Percentiles rank a stretch among this genome's conserved stretches.
phyloP scores from a whole-genome alignment of 768 basidiomycete species.

The Leucocoprinus birnbaumii region DNA sequence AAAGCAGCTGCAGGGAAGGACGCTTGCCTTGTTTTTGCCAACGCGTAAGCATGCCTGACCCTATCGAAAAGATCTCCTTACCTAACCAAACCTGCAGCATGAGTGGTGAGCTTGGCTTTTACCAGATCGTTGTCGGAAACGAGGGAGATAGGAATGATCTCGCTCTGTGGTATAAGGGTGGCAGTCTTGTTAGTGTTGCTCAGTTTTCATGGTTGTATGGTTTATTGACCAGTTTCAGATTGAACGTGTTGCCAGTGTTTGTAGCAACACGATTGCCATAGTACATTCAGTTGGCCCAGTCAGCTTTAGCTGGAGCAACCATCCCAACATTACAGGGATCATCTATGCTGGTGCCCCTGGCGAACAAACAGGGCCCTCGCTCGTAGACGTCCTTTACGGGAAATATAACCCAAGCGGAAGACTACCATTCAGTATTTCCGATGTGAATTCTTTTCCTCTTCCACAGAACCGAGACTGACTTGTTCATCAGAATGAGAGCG shows the following conservation, averaged over 20 bases:
- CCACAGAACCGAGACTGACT: background rate
- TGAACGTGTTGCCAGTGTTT: conserved; percentile 58
- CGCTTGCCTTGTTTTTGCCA: conserved; percentile 58
- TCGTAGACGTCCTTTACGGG: conserved; percentile 79
- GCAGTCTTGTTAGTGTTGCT: conserved; percentile 34
- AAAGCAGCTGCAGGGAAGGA: conserved; percentile 46
- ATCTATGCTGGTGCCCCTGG: conserved; percentile 56
- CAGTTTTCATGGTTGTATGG: conserved; percentile 6
- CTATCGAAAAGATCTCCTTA: background rate
- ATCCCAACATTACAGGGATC: conserved; percentile 73
- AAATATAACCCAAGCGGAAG: conserved; percentile 72
- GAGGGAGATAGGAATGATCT: conserved; percentile 59
- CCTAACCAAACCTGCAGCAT: conserved; percentile 27
- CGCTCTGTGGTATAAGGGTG: conserved; percentile 55
- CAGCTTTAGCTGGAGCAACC: conserved; percentile 67
- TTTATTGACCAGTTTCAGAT: conserved; percentile 35
- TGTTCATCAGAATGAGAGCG: conserved; percentile 27
- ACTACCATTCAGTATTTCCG: conserved; percentile 73
- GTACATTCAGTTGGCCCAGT: conserved; percentile 78
- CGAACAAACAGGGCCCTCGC: conserved; percentile 74
- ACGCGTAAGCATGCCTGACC: conserved; percentile 35
- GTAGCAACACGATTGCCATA: conserved; percentile 79
- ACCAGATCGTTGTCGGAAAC: conserved; percentile 60
- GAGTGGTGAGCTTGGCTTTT: conserved; percentile 53
- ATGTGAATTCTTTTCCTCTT: conserved; percentile 30